A percentile compares a stretch with the other conserved stretches of the same genome.
These are phyloP conservation scores for Fusarium torulosum DNA, from an alignment of 2,329 filamentous ascomycete species.

Conservation along the genomic window DNA sequence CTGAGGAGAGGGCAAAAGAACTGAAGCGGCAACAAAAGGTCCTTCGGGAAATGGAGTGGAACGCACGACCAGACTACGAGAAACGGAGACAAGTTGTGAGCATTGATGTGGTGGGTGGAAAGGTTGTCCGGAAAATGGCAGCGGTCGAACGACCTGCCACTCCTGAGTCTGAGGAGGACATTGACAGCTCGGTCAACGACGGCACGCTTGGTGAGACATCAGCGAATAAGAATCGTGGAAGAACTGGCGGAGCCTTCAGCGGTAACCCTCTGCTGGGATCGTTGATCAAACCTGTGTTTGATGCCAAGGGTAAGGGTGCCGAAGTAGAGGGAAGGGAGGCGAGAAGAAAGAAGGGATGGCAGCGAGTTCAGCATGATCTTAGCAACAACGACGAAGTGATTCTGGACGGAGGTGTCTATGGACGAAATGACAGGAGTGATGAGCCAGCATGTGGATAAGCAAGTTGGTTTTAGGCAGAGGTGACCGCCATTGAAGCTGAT, in stretches of 20 bases:
- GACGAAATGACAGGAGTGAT: slow-evolving; percentile 53
- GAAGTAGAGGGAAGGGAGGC: slow-evolving; percentile 57
- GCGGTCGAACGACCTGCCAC: slow-evolving; percentile 69
- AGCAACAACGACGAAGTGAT: slow-evolving; percentile 71
- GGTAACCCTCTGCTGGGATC: slow-evolving; percentile 75
- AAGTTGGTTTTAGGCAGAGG: background rate
- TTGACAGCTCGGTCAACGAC: slow-evolving; percentile 51
- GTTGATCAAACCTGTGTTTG: slow-evolving; percentile 73
- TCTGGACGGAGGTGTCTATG: slow-evolving; percentile 67
- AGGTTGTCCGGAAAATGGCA: slow-evolving; percentile 79
- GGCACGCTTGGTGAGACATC: slow-evolving; percentile 52
- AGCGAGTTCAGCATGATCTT: slow-evolving; percentile 71
- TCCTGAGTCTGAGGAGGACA: slow-evolving; percentile 60
- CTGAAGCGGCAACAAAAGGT: slow-evolving; percentile 88
- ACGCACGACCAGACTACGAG: slow-evolving; percentile 86
- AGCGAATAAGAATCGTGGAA: slow-evolving; percentile 50
- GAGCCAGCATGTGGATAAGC: slow-evolving; percentile 56
- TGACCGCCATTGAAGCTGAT: background rate
- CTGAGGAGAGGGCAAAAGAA: slow-evolving; percentile 84
- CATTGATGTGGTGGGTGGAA: slow-evolving; percentile 83
- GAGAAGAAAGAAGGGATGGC: slow-evolving; percentile 63
- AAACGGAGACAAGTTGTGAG: slow-evolving; percentile 87
- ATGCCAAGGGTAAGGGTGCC: slow-evolving; percentile 65
- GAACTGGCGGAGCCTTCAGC: slow-evolving; percentile 71
- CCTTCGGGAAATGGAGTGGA: slow-evolving; percentile 88